Percentiles rank a stretch among this genome's conserved stretches.
Conservation (phyloP, 1,139 yeast genomes). For the Kurtzmaniella quercitrusa region DNA sequence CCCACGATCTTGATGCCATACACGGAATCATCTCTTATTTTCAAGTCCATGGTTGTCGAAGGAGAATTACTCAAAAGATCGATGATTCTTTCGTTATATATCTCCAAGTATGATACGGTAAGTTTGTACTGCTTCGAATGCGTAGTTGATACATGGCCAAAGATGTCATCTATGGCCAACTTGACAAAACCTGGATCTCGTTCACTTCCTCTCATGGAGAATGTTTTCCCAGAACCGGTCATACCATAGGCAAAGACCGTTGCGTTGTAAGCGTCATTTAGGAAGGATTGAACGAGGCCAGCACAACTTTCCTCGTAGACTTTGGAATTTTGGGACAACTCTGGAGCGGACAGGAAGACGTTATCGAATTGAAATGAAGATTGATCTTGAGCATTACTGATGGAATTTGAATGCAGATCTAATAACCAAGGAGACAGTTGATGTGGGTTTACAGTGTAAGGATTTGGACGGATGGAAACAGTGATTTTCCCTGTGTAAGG, state of each 20-base stretch:
- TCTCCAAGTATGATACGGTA: constrained; percentile 74
- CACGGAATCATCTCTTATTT: constrained; percentile 68
- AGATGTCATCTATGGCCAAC: constrained; percentile 65
- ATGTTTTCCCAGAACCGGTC: constrained; percentile 96
- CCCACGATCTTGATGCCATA: constrained; percentile 80
- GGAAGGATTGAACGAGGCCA: constrained; percentile 58
- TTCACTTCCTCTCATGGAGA: constrained; percentile 76
- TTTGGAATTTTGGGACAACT: constrained; percentile 43
- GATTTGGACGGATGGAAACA: constrained; percentile 54
- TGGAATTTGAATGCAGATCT: constrained; percentile 31
- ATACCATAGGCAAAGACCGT: constrained; percentile 92
- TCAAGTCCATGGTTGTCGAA: constrained; percentile 42
- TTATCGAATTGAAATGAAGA: constrained; percentile 66
- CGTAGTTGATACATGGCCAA: constrained; percentile 39
- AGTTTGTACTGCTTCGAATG: constrained; percentile 35
- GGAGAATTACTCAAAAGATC: constrained; percentile 52
- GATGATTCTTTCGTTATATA: constrained; percentile 80
- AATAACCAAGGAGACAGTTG: constrained; percentile 41
- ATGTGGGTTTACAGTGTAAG: constrained; percentile 26
- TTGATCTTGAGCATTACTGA: constrained; percentile 49
- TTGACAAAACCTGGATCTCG: constrained; percentile 76
- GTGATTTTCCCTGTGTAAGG: constrained; percentile 49
- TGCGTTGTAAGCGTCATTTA: constrained; percentile 75
- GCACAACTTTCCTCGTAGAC: constrained; percentile 63
- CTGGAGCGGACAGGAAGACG: constrained; percentile 52